These are phyloP conservation scores for Betula pendula DNA, from an alignment of 306 rosid genomes.

Conservation along the genomic window DNA sequence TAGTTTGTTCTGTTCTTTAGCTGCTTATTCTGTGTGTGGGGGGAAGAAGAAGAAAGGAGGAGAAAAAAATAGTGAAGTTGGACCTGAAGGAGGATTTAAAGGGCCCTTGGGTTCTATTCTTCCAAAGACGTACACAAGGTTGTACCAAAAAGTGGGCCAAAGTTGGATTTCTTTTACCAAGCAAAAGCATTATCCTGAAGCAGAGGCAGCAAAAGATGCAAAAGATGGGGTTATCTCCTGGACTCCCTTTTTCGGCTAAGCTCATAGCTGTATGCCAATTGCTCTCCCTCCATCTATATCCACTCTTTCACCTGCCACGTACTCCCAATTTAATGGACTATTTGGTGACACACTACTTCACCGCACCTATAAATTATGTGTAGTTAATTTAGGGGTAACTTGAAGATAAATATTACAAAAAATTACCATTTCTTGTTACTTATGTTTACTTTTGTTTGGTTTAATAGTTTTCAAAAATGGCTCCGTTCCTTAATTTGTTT, in stretches of 20 bases:
- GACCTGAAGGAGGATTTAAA: no score
- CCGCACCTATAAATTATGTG: no score
- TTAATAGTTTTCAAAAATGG: no score
- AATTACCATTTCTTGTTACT: no score
- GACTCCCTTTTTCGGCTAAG: conserved; percentile 5
- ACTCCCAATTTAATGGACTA: not conserved
- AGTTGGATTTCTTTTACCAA: conserved; percentile 13
- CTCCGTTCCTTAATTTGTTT: no score
- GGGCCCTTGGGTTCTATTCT: not conserved
- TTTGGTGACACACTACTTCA: no score
- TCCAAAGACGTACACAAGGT: not conserved
- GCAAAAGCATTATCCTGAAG: conserved; percentile 43
- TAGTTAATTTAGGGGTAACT: no score
- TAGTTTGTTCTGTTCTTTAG: not conserved
- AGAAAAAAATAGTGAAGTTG: no score
- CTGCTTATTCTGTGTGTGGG: not conserved
- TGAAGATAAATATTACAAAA: no score
- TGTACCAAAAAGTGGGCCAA: conserved; percentile 26
- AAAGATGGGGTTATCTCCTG: not conserved
- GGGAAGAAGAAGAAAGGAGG: no score
- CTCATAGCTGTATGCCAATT: conserved; percentile 44
- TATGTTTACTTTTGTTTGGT: no score
- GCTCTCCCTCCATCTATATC: not conserved
- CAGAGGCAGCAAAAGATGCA: conserved; percentile 36
- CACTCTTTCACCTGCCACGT: not conserved